phyloP scores from a whole-genome alignment of 176 grass and related monocot species.

The Melocanna baccifera region DNA sequence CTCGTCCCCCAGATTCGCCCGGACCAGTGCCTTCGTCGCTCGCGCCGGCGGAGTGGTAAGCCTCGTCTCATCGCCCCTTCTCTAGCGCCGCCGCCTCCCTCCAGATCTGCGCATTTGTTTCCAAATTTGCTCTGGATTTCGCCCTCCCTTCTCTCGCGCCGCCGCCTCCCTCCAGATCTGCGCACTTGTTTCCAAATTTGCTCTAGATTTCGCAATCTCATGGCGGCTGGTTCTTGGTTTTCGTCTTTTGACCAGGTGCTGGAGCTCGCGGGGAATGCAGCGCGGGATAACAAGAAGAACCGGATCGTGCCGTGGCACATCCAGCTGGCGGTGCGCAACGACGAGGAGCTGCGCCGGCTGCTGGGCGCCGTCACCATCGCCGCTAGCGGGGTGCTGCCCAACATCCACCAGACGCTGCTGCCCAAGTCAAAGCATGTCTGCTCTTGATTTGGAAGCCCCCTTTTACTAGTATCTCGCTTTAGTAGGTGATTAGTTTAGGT shows the following conservation, averaged over 20 bases:
- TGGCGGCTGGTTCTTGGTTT: not conserved
- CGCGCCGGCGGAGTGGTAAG: slow-evolving; percentile 46
- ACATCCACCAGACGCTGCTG: slow-evolving; percentile 46
- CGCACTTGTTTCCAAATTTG: rapidly evolving
- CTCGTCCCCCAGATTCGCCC: slow-evolving; percentile 44
- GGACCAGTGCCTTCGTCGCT: slow-evolving; percentile 42
- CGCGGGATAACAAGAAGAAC: slow-evolving; percentile 71
- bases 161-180: not conserved
- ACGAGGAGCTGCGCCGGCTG: slow-evolving; percentile 56
- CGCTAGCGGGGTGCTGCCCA: slow-evolving; percentile 50
- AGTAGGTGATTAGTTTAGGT: too few relatives aligned
- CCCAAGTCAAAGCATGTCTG: not conserved
- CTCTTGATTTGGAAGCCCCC: not conserved
- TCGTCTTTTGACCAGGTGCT: slow-evolving; percentile 20
- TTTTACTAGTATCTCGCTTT: not conserved
- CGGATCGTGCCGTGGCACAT: slow-evolving; percentile 64
- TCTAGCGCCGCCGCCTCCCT: too few relatives aligned
- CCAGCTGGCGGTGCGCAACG: slow-evolving; percentile 63
- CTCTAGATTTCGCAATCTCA: not conserved
- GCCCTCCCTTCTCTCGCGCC: too few relatives aligned
- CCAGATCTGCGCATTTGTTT: too few relatives aligned
- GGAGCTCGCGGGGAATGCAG: slow-evolving; percentile 59
- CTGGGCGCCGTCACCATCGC: slow-evolving; percentile 47
- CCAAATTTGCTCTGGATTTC: too few relatives aligned
- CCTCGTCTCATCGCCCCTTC: not conserved